These are phyloP conservation scores for Lolium perenne DNA, from an alignment of 176 grass and related monocot species.

Conservation along the genomic window DNA sequence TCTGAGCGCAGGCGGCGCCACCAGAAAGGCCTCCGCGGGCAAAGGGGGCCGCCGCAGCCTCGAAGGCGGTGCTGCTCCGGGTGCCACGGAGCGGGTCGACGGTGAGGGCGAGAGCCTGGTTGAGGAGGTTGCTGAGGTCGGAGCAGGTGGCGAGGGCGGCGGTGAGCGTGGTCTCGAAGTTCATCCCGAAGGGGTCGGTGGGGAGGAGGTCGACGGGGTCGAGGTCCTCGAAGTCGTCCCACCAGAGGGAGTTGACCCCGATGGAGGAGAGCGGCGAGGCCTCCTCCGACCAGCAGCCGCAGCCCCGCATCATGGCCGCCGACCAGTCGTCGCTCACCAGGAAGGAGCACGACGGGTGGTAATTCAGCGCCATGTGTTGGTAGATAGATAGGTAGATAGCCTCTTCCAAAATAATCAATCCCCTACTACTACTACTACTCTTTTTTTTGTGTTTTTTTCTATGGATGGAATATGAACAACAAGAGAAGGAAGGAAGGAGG, in stretches of 20 bases:
- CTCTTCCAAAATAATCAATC: not conserved
- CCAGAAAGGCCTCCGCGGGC: not conserved
- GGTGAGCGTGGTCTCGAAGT: slow-evolving; percentile 52
- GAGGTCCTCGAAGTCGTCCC: slow-evolving; percentile 45
- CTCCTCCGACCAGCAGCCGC: slow-evolving; percentile 53
- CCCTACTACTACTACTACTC: not conserved
- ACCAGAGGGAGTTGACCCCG: slow-evolving; percentile 37
- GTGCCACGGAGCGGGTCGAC: too few relatives aligned
- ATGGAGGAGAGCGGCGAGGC: slow-evolving; percentile 54
- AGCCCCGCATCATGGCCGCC: slow-evolving; percentile 45
- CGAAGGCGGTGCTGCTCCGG: slow-evolving; percentile 38
- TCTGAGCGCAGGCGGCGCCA: not conserved
- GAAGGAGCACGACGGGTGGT: slow-evolving; percentile 52
- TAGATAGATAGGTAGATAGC: not conserved
- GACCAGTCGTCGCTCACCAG: slow-evolving; percentile 47
- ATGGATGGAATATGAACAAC: slow-evolving; percentile 29
- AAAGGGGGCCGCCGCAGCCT: not conserved
- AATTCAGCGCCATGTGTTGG: slow-evolving; percentile 57
- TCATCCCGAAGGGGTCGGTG: slow-evolving; percentile 78
- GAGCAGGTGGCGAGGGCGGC: slow-evolving; percentile 48
- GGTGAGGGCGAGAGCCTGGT: slow-evolving; percentile 36
- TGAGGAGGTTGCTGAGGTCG: slow-evolving; percentile 49
- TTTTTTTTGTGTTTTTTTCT: slow-evolving; percentile 22
- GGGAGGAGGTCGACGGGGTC: slow-evolving; percentile 66
- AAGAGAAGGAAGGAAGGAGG: not conserved